Base-by-base conservation (phyloP, 805 yeast genomes). In the Wickerhamiella musiphila region DNA sequence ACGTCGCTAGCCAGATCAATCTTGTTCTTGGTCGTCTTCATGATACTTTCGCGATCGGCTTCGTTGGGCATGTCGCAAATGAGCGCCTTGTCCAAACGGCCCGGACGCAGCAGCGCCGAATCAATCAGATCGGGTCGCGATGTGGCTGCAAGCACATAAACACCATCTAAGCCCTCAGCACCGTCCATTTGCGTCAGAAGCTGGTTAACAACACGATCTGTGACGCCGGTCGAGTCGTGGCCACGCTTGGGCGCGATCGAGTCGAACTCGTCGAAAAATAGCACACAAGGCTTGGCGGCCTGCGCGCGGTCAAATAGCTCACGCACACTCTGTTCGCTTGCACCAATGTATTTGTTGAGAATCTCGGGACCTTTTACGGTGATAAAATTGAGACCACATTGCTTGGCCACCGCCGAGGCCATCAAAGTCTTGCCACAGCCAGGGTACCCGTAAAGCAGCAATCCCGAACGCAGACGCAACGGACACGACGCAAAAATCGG, bases 131-230 rank as follows among this genome's bases (percentile, higher is more conserved):
- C 98, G 0, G 98, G 98, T 45, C 98, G 65, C 45, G 90, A 74
- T 0, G 96, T 90, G 1, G 96, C 98, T 0, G 96, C 96, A 17
- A 90, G 61, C 1, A 90, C 94, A 50, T 90, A 86, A 2, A 90
- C 96, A 3, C 96, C 95, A 46, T 84, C 95, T 18, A 84, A 60
- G 0, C 96, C 95, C 53, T 90, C 96, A 1, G 96, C 96, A 58
- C 98, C 98, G 54, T 90, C 98, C 94, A 90, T 84, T 51, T 90
- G 95, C 0, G 98, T 90, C 46, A 90, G 66, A 70, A 90, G 69
- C 51, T 90, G 98, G 55, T 90, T 90, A 17, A 90, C 98, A 25
- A 90, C 94, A 45, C 98, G 66, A 52, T 90, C 98, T 3, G 96
- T 90, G 4, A 90, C 96, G 35, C 96, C 96, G 0, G 96, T 84